Evolutionary conservation across 805 yeast species (phyloP).

Genomic region (Teunomyces funiuensis): DNA sequence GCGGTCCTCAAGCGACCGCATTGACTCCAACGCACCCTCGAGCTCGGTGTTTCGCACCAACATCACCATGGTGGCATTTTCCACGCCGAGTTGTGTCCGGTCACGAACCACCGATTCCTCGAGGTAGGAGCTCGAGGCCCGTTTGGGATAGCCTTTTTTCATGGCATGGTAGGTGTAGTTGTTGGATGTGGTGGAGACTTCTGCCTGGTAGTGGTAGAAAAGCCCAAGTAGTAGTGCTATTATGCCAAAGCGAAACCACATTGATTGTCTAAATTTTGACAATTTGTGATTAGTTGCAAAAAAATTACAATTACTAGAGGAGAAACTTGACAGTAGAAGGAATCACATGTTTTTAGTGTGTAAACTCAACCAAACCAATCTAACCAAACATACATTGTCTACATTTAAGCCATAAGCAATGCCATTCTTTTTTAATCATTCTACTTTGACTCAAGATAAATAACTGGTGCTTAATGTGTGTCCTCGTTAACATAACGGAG

Average conservation of each 20-base stretch:
- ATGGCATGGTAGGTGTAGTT: slow-evolving; percentile 12
- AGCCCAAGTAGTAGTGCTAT: not conserved
- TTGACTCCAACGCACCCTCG: slow-evolving; percentile 58
- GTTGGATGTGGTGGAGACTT: not conserved
- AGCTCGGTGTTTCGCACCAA: slow-evolving; percentile 81
- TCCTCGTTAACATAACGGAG: too few species aligned
- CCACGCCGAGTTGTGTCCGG: slow-evolving; percentile 46
- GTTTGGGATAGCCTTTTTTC: slow-evolving; percentile 20
- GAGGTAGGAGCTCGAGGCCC: slow-evolving; percentile 30
- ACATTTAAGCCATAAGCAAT: too few species aligned
- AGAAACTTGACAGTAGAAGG: too few species aligned
- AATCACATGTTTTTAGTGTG: too few species aligned
- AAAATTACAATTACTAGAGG: too few species aligned
- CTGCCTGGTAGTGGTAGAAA: not conserved
- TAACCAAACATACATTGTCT: too few species aligned
- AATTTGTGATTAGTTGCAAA: not conserved
- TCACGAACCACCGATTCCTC: slow-evolving; percentile 22
- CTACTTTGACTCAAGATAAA: too few species aligned
- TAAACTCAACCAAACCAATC: too few species aligned
- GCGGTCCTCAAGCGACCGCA: slow-evolving; percentile 44
- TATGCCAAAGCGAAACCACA: not conserved
- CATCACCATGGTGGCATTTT: slow-evolving; percentile 87
- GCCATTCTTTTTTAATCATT: too few species aligned
- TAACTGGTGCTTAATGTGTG: too few species aligned
- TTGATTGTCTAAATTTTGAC: not conserved